Base-by-base conservation (phyloP, 164 flowering plant genomes). In the Buxus sempervirens region DNA sequence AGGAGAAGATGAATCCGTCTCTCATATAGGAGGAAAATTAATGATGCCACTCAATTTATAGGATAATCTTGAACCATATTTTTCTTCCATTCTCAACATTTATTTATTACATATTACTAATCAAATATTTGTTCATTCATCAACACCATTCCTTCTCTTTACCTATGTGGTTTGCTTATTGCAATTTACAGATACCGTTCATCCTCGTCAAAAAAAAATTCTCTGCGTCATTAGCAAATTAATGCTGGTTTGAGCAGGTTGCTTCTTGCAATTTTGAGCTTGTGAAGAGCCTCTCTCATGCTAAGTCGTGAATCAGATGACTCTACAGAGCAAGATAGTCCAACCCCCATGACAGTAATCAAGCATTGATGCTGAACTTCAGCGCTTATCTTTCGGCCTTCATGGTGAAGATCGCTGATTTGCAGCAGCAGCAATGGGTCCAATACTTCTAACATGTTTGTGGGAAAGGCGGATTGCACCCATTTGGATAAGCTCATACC, bases 381-480 rank as follows among this genome's bases (percentile, higher is more conserved):
- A 21, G 23, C 36, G 23, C 57, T 51, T 16, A 38, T 4, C n/a
- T n/a, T n/a, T 1, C 61, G 38, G 0, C 45, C 62, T 12, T 55
- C 19, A 20, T 15, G 36, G 0, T 32, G 7, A 24, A 18, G 24
- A 20, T 27, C 19, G 12, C 21, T 36, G 24, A 23, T 55, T 14
- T 51, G 26, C 7, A 7, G 63, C 1, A 58, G 75, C 70, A 82
- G 66, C 60, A 75, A 70, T 14, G 79, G 75, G 57, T 83, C 84
- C 36, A 75, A 4, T 1, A 80, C 69, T 55, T 77, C 67, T 2
- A 27, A 20, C 18, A 72, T 25, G n/a, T 76, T 66, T 22, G 22
- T 15, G 14, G 80, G 78, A 55, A 71, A 73, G 27, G 67, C 71
- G 14, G 71, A 62, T 48, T 78, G 68, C 24, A 80, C 83, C 85